Evolutionary conservation across 768 basidiomycete genomes (phyloP).

Genomic region (Mycena capillaripes): DNA sequence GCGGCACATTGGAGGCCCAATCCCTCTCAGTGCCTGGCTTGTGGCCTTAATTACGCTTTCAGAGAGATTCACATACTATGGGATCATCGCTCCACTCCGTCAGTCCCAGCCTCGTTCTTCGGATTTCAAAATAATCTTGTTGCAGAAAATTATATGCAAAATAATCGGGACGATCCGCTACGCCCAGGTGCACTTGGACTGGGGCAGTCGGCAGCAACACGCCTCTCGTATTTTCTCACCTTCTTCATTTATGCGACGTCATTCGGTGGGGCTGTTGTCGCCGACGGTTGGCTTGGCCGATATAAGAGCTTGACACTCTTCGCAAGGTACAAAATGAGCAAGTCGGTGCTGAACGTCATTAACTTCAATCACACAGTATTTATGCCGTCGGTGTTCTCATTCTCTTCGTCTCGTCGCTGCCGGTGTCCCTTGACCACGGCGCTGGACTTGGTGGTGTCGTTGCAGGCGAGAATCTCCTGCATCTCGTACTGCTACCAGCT

Average conservation of each 20-base stretch:
- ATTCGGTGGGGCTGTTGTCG: constrained; percentile 26
- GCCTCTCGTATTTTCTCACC: constrained; percentile 26
- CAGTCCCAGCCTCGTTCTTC: not conserved
- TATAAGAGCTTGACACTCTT: constrained; percentile 27
- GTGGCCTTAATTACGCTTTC: constrained; percentile 19
- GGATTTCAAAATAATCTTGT: not conserved
- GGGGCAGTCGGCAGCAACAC: constrained; percentile 22
- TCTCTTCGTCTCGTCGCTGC: constrained; percentile 25
- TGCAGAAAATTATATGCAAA: constrained; percentile 30
- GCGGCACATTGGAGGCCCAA: constrained; percentile 6
- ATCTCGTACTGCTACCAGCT: not conserved
- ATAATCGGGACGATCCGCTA: constrained; percentile 16
- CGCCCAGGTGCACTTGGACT: constrained; percentile 28
- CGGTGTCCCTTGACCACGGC: constrained; percentile 17
- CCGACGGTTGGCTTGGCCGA: constrained; percentile 30
- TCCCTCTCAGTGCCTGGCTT: constrained; percentile 28
- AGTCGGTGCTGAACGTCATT: not conserved
- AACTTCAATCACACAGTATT: not conserved
- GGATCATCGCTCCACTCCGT: constrained; percentile 19
- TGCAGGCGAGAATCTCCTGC: not conserved
- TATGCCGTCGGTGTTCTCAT: constrained; percentile 17
- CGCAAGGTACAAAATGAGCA: not conserved
- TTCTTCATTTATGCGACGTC: constrained; percentile 27
- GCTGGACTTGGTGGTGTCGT: constrained; percentile 26
- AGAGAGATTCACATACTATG: constrained; percentile 30